Base-by-base conservation (phyloP, 495 filamentous ascomycete genomes). In the Gamarada debralockiae region DNA sequence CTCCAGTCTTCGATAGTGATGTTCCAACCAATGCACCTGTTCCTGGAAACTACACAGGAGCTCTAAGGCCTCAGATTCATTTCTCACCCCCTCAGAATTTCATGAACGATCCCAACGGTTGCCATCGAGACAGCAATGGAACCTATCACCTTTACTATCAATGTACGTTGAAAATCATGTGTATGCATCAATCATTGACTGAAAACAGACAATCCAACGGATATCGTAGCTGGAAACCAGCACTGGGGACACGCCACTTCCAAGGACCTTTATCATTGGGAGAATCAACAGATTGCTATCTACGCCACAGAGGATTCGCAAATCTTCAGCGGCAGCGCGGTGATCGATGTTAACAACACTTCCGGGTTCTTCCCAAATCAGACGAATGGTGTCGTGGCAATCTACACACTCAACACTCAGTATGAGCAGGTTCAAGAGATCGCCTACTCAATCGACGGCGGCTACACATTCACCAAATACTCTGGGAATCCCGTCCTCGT, bases 101-200 rank as follows among this genome's bases (percentile, higher is more conserved):
- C 61, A 81, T 83, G 73, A 82, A 83, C 58, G 80, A 83, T 56
- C 79, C 81, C 7, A 81, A 77, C 63, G 79, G 81, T 42, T 72
- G 82, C 54, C 70, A 81, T 25, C 44, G 69, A 2, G 75, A 77
- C 59, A 63, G 3, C 62, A 70, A 27, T n/a, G 75, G 71, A n/a
- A 58, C 66, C 5, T 81, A 71, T 47, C 77, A 81, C 61, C 57
- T 80, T 0, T 81, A 80, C 61, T 81, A 78, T 61, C 75, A 81
- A 56, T 76, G 53, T 57, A 24, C 17, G 58, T 50, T 3, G 2
- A 47, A 1, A 55, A 18, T 27, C 18, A 17, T 24, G 33, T 52
- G 3, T 9, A 45, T 3, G 13, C n/a, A 13, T 9, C 39, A 3
- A 14, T n/a, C 3, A 38, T 33, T 47, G 44, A 48, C 34, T 48